Base-by-base conservation (phyloP, 192 early-diverging fungal species). In the Fimicolochytrium jonesii region DNA sequence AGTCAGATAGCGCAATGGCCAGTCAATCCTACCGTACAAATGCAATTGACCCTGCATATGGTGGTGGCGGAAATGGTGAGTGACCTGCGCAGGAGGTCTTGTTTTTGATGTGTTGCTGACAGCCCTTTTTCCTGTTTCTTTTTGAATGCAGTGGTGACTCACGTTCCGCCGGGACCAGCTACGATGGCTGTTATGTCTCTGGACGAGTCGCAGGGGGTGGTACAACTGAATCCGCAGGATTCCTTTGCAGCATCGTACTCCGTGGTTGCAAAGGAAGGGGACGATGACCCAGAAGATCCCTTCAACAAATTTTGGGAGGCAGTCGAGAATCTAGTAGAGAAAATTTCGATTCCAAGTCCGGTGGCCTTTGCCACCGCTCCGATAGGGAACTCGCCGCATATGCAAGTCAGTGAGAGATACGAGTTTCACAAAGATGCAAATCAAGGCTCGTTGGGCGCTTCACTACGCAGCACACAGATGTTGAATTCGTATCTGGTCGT, bases 291-390 rank as follows among this genome's bases (percentile, higher is more conserved):
- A n/a, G 90, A 77, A 28, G 73, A 89, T 74, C 90, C 88, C 9
- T 92, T 92, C 66, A 86, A 89, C 63, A 88, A 85, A 54, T 92
- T 92, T 54, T 90, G 86, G 86, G 83, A 86, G 20, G 84, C 77
- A 17, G 86, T 92, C 10, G 87, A 90, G 51, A 80, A 76, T 23
- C 56, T 92, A 26, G 81, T 92, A 3, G 76, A 83, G n/a, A 88
- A 87, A 53, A 77, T 88, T 31, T 86, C 86, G 2, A 77, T 83
- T 4, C 53, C 67, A 9, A 61, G 65, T 13, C 59, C 69, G 4
- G 57, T 71, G 11, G 70, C 70, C 4, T 71, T 71, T 31, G 57
- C 70, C 6, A 66, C 62, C 18, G 69, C 62, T 6, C 69, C 69
- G 13, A 60, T 71, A 11, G 51, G 47, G 9, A 62, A 59, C 28